Evolutionary conservation across 106 monocot species (phyloP).

Genomic region (Hemerocallis citrina): DNA sequence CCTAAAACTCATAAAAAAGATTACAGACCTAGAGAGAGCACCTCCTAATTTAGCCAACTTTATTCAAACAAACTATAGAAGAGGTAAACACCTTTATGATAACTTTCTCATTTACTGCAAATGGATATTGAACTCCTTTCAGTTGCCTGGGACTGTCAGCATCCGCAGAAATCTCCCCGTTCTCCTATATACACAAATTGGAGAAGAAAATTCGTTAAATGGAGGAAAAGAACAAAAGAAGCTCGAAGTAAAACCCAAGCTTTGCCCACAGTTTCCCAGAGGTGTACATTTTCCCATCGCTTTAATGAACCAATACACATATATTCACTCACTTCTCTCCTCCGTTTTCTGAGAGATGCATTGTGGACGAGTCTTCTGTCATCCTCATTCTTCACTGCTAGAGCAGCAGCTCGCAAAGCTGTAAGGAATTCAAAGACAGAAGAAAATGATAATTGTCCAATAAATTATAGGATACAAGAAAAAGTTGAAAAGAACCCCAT

Average conservation of each 20-base stretch:
- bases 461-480: not conserved
- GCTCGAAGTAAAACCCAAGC: not conserved
- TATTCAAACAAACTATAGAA: not conserved
- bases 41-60: not conserved
- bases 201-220: not conserved
- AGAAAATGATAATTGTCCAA: not conserved
- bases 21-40: not conserved
- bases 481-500: not conserved
- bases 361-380: conserved; percentile 66
- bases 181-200: conserved; percentile 42
- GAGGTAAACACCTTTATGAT: conserved; percentile 70
- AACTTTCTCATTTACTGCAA: conserved; percentile 73
- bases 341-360: conserved; percentile 59
- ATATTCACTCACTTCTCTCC: conserved; percentile 61
- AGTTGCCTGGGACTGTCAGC: conserved; percentile 32
- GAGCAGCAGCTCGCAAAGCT: conserved; percentile 86
- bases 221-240: not conserved
- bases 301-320: conserved; percentile 23
- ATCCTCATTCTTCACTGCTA: conserved; percentile 64
- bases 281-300: conserved; percentile 20
- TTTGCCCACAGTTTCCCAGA: not conserved
- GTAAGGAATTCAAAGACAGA: conserved; percentile 11
- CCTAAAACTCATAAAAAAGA: not conserved
- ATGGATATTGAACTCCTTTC: conserved; percentile 81
- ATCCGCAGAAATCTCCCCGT: conserved; percentile 54